Evolutionary conservation across 2,329 filamentous ascomycete species (phyloP), one percentile per base, ranked within the genome.

Genomic region (Fusarium clavum): DNA sequence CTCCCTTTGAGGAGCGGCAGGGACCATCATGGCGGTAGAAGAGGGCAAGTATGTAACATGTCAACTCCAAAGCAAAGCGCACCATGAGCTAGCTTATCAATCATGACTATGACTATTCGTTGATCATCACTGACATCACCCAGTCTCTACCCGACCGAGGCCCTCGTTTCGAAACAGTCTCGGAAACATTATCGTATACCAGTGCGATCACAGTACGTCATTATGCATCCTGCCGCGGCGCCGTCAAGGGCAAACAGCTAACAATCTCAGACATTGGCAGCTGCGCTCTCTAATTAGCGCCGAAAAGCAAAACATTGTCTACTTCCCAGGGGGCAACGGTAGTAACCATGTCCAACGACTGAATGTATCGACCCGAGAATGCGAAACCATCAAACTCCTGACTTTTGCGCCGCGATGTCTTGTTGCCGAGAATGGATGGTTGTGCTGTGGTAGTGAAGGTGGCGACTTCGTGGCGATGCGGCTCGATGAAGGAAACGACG

Each of bases 261-360:
- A 65, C 48, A 49, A 40, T 46, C 24, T 32, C 75, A 94, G 92
- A 72, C 93, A 96, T 81, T 94, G 92, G 90, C 93, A 96, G 82
- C 86, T 99, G 47, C 93, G 95, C 58, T 95, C 97, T 73, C 90
- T 97, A 73, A 92, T 98, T 77, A 95, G 93, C 79, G 91, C 91
- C 27, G 90, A 93, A 71, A 89, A 92, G 75, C 86, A 89, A 45
- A 88, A 94, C 79, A 83, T 91, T 73, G 86, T 98, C 71, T 98
- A 97, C 83, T 97, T 97, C 76, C 94, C 94, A 38, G 90, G 90
- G 71, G 91, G 92, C 61, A 83, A 85, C 75, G 89, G 94, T 67
- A 88, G 91, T 71, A 82, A 84, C 51, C 83, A 87, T 64, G 81
- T 94, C 54, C 91, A 91, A 75, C 86, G 88, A 38, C 87, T 95